Evolutionary conservation across 352 stramenopile genomes (phyloP), one percentile per base, ranked within the genome.

Genomic region (Phytopythium kandeliae): DNA sequence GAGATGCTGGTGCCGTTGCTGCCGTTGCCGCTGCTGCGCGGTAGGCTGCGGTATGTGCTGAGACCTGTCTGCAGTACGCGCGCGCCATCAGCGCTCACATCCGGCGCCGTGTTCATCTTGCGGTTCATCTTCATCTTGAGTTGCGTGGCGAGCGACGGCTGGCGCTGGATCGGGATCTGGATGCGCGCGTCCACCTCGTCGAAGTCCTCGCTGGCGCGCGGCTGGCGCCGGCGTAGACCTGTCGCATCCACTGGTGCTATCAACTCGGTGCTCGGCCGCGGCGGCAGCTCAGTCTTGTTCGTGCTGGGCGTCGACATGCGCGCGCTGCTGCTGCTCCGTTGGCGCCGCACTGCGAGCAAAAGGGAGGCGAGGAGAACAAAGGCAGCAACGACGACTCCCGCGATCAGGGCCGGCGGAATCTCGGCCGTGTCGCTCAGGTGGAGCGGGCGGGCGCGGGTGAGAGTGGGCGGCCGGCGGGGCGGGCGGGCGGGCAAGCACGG

Each of bases 171-270:
- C n/a, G 78, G 78, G 62, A 89, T 86, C 15, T 75, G 75, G 54
- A 89, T 89, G 62, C 71, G 59, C 49, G 71, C 76, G 63, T 89
- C 78, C 55, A 89, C 78, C 24, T 84, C 78, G 45, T 78, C 63
- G 31, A 67, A 69, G 15, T 42, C 44, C 7, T 57, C 48, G 22
- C 40, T 24, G 25, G 4, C 45, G 12, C 25, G 48, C 16, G 21
- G 37, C 25, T 34, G 48, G 35, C 38, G 37, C 1, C 49, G 38
- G 13, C 28, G 37, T 17, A 44, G 48, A 22, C 48, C 34, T 24
- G 65, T 57, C 19, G 51, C 57, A 54, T 71, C 70, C 62, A 74
- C 70, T 28, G 19, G 30, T 44, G 36, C 36, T n/a, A 46, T 16
- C 42, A 40, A 5, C 22, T 53, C 50, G 44, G 4, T 21, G 48